Evolutionary conservation across 2,329 filamentous ascomycete species (phyloP).

Genomic region (Paramyrothecium roridum): DNA sequence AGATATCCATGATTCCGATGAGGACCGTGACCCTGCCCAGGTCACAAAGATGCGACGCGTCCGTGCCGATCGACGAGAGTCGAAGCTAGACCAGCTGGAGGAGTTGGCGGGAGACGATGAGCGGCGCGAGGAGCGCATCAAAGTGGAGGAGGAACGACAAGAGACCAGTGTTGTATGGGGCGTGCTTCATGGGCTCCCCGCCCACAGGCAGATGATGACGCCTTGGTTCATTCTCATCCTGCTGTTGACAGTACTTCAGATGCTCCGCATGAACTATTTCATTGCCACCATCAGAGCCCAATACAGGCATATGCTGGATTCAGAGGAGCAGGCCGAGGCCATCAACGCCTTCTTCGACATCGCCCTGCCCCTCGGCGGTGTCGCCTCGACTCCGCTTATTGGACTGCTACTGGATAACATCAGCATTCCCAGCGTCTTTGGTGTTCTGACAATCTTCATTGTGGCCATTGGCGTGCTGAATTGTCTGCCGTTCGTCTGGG

Average conservation of each 20-base stretch:
- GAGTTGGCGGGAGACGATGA: conserved; percentile 56
- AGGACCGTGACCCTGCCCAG: conserved; percentile 43
- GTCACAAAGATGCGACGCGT: conserved; percentile 40
- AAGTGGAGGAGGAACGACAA: conserved; percentile 56
- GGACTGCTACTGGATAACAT: conserved; percentile 65
- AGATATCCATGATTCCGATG: conserved; percentile 51
- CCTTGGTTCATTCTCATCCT: conserved; percentile 73
- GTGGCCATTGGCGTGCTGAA: conserved; percentile 60
- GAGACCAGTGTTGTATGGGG: conserved; percentile 67
- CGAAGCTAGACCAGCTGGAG: conserved; percentile 60
- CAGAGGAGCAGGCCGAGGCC: conserved; percentile 30
- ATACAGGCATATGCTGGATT: conserved; percentile 65
- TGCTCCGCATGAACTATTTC: conserved; percentile 67
- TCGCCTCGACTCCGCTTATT: conserved; percentile 69
- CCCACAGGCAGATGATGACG: conserved; percentile 60
- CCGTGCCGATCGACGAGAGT: conserved; percentile 49
- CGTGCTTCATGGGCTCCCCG: conserved; percentile 63
- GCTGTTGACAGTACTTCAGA: conserved; percentile 57
- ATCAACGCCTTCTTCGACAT: conserved; percentile 42
- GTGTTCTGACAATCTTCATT: conserved; percentile 55
- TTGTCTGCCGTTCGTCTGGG: conserved; percentile 58
- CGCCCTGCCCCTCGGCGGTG: conserved; percentile 64
- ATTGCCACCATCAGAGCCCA: conserved; percentile 69
- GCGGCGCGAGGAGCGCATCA: conserved; percentile 51
- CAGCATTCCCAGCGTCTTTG: conserved; percentile 58